These are phyloP conservation scores for Tolypocladium ophioglossoides DNA, from an alignment of 2,329 filamentous ascomycete species.

Conservation along the genomic window DNA sequence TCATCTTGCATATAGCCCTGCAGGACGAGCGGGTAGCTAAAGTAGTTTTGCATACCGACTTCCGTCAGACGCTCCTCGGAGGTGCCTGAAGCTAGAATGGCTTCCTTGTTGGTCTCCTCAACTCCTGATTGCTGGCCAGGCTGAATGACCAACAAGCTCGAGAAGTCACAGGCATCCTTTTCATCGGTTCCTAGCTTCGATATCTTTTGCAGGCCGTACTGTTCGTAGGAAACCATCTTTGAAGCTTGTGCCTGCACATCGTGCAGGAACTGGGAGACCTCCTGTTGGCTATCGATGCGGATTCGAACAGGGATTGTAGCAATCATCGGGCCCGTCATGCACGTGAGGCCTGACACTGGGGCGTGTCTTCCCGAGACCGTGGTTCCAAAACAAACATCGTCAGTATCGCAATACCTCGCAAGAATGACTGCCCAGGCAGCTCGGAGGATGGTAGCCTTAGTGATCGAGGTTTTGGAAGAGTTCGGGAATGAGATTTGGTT, in stretches of 20 bases:
- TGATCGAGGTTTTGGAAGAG: background rate
- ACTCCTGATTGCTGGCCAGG: no score
- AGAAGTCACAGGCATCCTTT: no score
- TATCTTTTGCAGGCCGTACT: no score
- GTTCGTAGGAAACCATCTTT: no score
- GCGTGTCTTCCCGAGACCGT: background rate
- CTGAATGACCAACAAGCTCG: no score
- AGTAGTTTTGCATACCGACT: constrained; percentile 6
- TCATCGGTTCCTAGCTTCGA: no score
- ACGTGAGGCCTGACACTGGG: background rate
- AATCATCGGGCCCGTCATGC: background rate
- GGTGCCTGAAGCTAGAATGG: no score
- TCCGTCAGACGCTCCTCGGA: no score
- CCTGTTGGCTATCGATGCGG: background rate
- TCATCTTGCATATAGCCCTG: background rate
- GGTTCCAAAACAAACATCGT: background rate
- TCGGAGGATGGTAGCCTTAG: background rate
- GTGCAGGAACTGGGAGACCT: background rate
- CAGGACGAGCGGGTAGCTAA: background rate
- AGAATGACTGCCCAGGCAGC: no score
- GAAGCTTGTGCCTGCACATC: no score
- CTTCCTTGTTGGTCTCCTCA: no score
- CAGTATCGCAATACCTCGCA: background rate
- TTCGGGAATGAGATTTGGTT: background rate
- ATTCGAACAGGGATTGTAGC: background rate